Conservation (phyloP, 2,329 filamentous ascomycete species). For the Elsinoe ampelina region DNA sequence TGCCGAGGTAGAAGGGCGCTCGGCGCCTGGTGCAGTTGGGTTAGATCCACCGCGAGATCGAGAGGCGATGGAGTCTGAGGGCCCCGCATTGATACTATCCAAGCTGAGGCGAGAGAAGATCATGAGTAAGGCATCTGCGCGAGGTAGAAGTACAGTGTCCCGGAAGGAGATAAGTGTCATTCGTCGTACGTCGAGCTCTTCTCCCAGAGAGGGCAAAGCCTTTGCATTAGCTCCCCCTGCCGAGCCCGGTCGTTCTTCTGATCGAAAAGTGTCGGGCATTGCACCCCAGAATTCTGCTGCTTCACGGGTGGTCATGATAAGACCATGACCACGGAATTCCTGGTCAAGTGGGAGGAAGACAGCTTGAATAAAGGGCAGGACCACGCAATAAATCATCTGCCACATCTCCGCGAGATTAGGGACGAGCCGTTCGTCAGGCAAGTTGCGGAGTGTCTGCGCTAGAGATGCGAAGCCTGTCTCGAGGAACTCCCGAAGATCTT, state of each 20-base stretch:
- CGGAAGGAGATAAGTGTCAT: slow-evolving; percentile 82
- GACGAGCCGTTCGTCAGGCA: slow-evolving; percentile 80
- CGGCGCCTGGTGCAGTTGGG: slow-evolving; percentile 24
- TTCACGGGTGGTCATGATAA: slow-evolving; percentile 66
- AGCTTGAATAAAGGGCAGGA: slow-evolving; percentile 88
- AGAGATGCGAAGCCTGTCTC: slow-evolving; percentile 76
- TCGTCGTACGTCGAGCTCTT: slow-evolving; percentile 74
- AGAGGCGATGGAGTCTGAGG: slow-evolving; percentile 23
- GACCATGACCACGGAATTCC: slow-evolving; percentile 78
- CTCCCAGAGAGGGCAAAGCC: slow-evolving; percentile 36
- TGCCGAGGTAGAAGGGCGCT: slow-evolving; percentile 56
- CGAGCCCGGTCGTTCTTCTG: slow-evolving; percentile 35
- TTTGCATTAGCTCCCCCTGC: slow-evolving; percentile 31
- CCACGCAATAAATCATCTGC: slow-evolving; percentile 83
- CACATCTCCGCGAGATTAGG: slow-evolving; percentile 86
- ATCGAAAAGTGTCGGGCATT: slow-evolving; percentile 39
- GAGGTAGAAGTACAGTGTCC: slow-evolving; percentile 77
- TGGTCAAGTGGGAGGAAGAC: slow-evolving; percentile 89
- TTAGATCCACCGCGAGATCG: slow-evolving; percentile 22
- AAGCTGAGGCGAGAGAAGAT: slow-evolving; percentile 85
- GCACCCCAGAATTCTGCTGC: slow-evolving; percentile 86
- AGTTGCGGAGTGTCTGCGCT: slow-evolving; percentile 69
- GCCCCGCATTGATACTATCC: slow-evolving; percentile 53
- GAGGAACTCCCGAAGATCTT: slow-evolving; percentile 67
- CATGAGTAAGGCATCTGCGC: slow-evolving; percentile 78